Evolutionary conservation across 2,329 filamentous ascomycete genomes (phyloP), one percentile per base, ranked within the genome.

Genomic region (Onygenales sp.): DNA sequence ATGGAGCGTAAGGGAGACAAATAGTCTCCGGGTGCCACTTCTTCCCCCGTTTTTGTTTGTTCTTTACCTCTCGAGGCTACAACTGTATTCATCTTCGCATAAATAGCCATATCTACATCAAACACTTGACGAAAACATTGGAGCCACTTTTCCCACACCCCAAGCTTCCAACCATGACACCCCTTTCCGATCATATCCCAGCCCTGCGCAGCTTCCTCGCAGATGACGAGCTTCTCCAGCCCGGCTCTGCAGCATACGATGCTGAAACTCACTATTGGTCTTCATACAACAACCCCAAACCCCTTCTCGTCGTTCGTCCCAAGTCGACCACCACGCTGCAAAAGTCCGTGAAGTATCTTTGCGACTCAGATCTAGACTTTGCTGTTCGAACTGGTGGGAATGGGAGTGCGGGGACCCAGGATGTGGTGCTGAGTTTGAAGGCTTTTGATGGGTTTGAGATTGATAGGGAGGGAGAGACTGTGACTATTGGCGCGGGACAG

Each of bases 401-500:
- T 32, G 68, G 66, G 14, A 65, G 62, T 14, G 63, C 65, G 2
- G 72, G 69, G 0, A 65, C 71, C 0, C 58, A 56, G 10, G 69
- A 72, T 55, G 68, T 72, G 3, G 50, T 73, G 7, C 57, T 74
- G 36, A 70, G 63, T 51, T 66, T 69, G 57, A 63, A 63, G 1
- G 65, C 61, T 3, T 74, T 74, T 53, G 63, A 72, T 42, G 55
- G 54, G 1, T 72, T 73, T 53, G 54, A 62, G 10, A 71, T 70
- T 51, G 63, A 70, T 52, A 31, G 52, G 2, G 55, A 61, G 5
- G 55, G 62, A 0, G 65, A 70, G 38, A 63, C 59, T 5, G 63
- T 69, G 8, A 64, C 59, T 2, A 50, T 74, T 11, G 71, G 70
- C 2, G 65, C 67, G 1, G 71, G 71, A 3, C 61, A 67, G 46